Percentiles rank a stretch among this genome's conserved stretches.
Evolutionary conservation across 208 protist genomes (phyloP).

Genomic region (Wallacemonas sp.): DNA sequence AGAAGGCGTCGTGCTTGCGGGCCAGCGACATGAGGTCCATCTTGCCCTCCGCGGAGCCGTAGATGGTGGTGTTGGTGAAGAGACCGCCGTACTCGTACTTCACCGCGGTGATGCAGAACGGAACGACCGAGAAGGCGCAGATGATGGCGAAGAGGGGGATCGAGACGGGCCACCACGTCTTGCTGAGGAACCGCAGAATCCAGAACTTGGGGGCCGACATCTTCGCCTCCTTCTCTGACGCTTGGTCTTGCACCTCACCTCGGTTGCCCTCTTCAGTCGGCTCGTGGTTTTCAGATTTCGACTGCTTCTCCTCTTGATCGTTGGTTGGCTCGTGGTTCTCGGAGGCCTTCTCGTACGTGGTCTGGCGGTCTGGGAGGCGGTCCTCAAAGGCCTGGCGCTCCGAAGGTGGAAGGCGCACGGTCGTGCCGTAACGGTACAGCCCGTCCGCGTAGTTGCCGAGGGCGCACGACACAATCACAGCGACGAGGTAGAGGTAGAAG

Average conservation of each 20-base stretch:
- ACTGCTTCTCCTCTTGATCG: background rate
- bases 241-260: background rate
- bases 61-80: background rate
- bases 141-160: slow-evolving; percentile 14
- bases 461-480: slow-evolving; percentile 29
- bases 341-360: background rate
- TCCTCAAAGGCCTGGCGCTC: slow-evolving; percentile 11
- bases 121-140: slow-evolving; percentile 15
- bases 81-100: slow-evolving; percentile 8
- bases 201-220: background rate
- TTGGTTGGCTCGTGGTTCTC: slow-evolving; percentile 1
- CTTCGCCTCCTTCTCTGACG: background rate
- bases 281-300: slow-evolving; percentile 4
- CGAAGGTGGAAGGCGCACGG: slow-evolving; percentile 8
- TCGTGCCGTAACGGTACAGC: slow-evolving; percentile 24
- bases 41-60: background rate
- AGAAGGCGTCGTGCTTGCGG: background rate
- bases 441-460: slow-evolving; percentile 32
- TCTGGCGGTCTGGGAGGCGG: background rate
- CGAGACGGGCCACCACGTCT: slow-evolving; percentile 17
- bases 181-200: background rate
- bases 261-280: background rate
- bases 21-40: background rate
- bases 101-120: slow-evolving; percentile 3
- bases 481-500: slow-evolving; percentile 32